Conservation (phyloP, 1,139 yeast species). For the Hemisphaericaspora subhashii region DNA sequence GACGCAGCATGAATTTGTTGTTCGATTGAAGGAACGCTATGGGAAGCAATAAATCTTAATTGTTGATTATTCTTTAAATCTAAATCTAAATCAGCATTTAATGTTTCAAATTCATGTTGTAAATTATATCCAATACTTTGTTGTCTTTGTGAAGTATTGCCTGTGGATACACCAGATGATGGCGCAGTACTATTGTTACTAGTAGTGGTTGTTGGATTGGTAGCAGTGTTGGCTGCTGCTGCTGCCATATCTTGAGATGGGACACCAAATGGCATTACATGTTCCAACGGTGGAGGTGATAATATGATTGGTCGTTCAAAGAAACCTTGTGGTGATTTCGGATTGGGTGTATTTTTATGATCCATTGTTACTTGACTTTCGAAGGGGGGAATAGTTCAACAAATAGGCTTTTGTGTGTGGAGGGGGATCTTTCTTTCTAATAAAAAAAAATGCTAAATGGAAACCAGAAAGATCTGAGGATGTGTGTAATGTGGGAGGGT, state of each 20-base stretch:
- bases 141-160: constrained; percentile 33
- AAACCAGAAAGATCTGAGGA: no score
- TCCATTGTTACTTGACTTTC: no score
- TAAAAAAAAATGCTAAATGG: no score
- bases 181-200: constrained; percentile 5
- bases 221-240: constrained; percentile 34
- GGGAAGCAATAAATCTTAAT: not conserved
- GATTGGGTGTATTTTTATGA: constrained; percentile 3
- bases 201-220: constrained; percentile 8
- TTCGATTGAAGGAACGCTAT: constrained; percentile 1
- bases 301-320: constrained; percentile 38
- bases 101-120: constrained; percentile 48
- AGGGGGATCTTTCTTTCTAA: no score
- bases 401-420: not conserved
- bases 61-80: constrained; percentile 32
- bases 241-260: constrained; percentile 20
- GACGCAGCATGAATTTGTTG: constrained; percentile 3
- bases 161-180: constrained; percentile 6
- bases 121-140: constrained; percentile 47
- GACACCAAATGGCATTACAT: constrained; percentile 10
- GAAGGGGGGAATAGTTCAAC: no score
- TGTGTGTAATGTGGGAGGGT: no score
- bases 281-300: constrained; percentile 43
- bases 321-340: constrained; percentile 10
- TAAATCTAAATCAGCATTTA: constrained; percentile 48